A percentile compares a stretch with the other conserved stretches of the same genome.
Conservation (phyloP, 2,329 filamentous ascomycete genomes). For the Emydomyces testavorans region DNA sequence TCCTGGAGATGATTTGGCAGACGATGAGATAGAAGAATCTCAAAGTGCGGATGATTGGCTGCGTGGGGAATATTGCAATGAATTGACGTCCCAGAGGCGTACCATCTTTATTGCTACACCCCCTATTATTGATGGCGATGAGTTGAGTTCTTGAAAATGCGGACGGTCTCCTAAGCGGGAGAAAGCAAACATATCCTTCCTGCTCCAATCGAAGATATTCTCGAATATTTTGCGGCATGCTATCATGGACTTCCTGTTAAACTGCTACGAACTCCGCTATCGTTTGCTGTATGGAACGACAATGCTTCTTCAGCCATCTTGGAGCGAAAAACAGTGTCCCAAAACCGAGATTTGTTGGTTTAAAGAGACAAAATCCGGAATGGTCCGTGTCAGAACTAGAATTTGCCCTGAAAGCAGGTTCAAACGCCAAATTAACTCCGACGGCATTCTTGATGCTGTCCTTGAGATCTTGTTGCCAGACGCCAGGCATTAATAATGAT, state of each 20-base stretch:
- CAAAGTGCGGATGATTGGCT: conserved; percentile 47
- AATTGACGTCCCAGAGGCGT: conserved; percentile 36
- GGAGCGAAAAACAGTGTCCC: neutral
- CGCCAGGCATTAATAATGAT: conserved; percentile 50
- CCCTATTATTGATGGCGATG: conserved; percentile 30
- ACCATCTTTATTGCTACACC: conserved; percentile 45
- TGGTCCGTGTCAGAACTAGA: conserved; percentile 44
- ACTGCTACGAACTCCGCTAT: conserved; percentile 30
- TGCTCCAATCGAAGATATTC: conserved; percentile 23
- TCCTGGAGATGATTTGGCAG: conserved; percentile 48
- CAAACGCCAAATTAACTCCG: conserved; percentile 40
- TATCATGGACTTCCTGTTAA: conserved; percentile 47
- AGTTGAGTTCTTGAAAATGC: neutral
- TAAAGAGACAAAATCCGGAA: conserved; percentile 29
- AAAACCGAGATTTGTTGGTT: conserved; percentile 34
- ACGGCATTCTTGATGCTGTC: conserved; percentile 50
- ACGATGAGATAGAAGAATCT: conserved; percentile 44
- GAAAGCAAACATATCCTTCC: conserved; percentile 13
- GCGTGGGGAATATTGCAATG: conserved; percentile 38
- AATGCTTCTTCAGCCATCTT: conserved; percentile 4
- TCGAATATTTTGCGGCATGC: conserved; percentile 38
- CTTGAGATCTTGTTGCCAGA: conserved; percentile 45
- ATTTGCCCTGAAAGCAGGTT: conserved; percentile 40
- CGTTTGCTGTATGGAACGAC: conserved; percentile 44
- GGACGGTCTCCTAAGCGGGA: conserved; percentile 18